Evolutionary conservation across 208 protist species (phyloP), one percentile per base, ranked within the genome.

Genomic region (Leptomonas seymouri): DNA sequence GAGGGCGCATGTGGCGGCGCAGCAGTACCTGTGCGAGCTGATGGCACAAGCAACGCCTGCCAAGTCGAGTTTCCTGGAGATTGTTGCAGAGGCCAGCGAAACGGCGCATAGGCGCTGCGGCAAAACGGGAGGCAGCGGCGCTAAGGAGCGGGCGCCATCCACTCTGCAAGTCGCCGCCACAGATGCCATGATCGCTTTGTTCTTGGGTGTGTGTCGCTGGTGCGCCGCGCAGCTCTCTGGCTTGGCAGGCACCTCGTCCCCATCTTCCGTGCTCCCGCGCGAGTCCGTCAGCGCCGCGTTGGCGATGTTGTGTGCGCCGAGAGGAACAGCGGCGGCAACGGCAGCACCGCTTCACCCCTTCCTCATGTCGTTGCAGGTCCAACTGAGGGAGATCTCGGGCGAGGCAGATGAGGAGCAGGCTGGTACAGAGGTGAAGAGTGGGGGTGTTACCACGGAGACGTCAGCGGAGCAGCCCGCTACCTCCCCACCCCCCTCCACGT

Each of bases 121-220:
- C n/a, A 49, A 31, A 3, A 25, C 15, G 15, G 42, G n/a, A 2
- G 53, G 41, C 44, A 48, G 12, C n/a, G 34, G 28, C 30, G 27
- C 12, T 6, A n/a, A 56, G 14, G 6, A 7, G 30, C 49, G n/a
- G 46, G 27, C 49, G 34, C n/a, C 61, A 9, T 39, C 50, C 20
- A 45, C 46, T 30, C 30, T 53, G 23, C 28, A 58, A 0, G 48
- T n/a, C 20, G 42, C 49, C 5, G 67, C 51, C 8, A 58, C 76
- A 3, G 86, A 92, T 49, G 78, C 65, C 5, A 80, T 86, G 64
- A 50, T 54, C 9, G 62, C 86, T 21, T 4, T 89, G 16, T 89
- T 87, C 51, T 73, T 79, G 3, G 81, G 78, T 34, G 27, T 82
- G 25, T 71, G 82, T 21, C 82, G 86, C 48, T 79, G 87, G 36